Evolutionary conservation across 2,329 filamentous ascomycete species (phyloP).

Genomic region (Talaromyces atroroseus): DNA sequence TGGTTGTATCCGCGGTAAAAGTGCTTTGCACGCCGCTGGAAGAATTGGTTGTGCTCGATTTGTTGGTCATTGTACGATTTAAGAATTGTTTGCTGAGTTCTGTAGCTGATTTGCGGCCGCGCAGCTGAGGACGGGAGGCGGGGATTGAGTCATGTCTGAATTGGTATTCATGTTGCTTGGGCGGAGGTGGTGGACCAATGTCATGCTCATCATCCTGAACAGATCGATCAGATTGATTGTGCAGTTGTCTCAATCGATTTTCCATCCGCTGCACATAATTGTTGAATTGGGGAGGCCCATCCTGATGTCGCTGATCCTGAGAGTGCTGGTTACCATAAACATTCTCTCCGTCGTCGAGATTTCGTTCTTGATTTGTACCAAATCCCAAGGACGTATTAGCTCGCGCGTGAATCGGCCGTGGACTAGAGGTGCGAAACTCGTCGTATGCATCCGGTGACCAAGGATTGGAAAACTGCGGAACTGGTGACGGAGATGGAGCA

Average conservation of each 20-base stretch:
- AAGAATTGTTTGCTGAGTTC: conserved; percentile 67
- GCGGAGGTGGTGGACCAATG: conserved; percentile 56
- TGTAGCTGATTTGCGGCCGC: conserved; percentile 53
- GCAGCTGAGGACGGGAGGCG: conserved; percentile 31
- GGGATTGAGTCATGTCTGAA: conserved; percentile 40
- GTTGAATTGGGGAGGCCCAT: conserved; percentile 65
- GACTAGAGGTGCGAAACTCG: conserved; percentile 33
- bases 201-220: conserved; percentile 35
- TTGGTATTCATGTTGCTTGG: conserved; percentile 46
- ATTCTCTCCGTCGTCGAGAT: conserved; percentile 43
- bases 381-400: conserved; percentile 73
- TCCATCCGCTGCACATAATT: conserved; percentile 94
- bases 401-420: conserved; percentile 39
- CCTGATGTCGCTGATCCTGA: conserved; percentile 48
- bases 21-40: conserved; percentile 67
- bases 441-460: conserved; percentile 92
- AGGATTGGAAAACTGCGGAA: conserved; percentile 54
- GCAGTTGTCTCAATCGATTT: conserved; percentile 66
- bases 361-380: conserved; percentile 44
- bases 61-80: conserved; percentile 77
- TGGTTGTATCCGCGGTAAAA: conserved; percentile 59
- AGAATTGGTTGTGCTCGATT: conserved; percentile 75
- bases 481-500: conserved; percentile 47
- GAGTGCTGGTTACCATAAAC: conserved; percentile 51
- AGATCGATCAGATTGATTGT: conserved; percentile 53